Evolutionary conservation across 2,329 filamentous ascomycete genomes (phyloP), one percentile per base, ranked within the genome.

Genomic region (Colletotrichum caudatum): DNA sequence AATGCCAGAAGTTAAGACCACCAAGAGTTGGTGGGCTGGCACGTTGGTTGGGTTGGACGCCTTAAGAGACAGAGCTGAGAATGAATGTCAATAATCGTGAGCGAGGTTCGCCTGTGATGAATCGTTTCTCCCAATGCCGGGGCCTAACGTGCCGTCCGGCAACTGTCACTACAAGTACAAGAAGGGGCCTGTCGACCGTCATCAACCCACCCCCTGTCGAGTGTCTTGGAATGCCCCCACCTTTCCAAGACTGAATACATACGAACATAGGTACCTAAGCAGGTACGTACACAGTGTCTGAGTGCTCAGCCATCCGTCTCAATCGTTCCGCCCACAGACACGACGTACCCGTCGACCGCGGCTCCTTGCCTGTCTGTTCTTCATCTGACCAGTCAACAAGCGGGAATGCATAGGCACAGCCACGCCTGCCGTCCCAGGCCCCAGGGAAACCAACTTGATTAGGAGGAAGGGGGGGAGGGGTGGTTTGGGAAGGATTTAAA

Each of bases 381-480:
- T n/a, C 44, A n/a, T 50, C 50, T 53, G 57, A n/a, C 65, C 69
- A 71, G 64, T 71, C 54, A 71, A 29, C 37, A 26, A 14, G 26
- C 59, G 33, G 54, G 58, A 59, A 63, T 57, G 48, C 50, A 60
- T 20, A 23, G 46, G 61, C 61, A 69, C 61, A 69, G 66, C 66
- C 66, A 69, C 66, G 35, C 9, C 29, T 60, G 51, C 61, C 41
- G 54, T 57, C 58, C 54, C 26, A 26, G 37, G 44, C 26, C 26
- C 26, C 26, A 53, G 48, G 18, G 6, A n/a, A 35, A 14, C 50
- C 14, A 56, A 33, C 39, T n/a, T n/a, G 44, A 20, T 20, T 46
- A 20, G n/a, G 41, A 62, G 46, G n/a, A 39, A 35, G 48, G 33
- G 37, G n/a, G 11, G 46, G 20, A 8, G 18, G 16, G 2, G 18